A percentile compares a stretch with the other conserved stretches of the same genome.
Conservation (phyloP, 2,329 filamentous ascomycete genomes). For the Venturia nashicola region DNA sequence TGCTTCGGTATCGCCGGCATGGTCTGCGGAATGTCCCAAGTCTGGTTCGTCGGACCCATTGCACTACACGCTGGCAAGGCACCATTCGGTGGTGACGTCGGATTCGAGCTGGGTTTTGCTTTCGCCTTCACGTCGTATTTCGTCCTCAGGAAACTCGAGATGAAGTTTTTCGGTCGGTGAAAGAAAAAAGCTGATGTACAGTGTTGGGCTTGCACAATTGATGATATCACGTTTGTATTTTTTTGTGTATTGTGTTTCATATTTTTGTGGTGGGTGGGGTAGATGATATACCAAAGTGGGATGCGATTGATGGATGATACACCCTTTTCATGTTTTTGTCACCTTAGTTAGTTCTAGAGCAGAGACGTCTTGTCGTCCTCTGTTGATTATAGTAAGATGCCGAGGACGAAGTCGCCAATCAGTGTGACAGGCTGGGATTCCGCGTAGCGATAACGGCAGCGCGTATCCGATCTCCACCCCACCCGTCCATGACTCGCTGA, state of each 20-base stretch:
- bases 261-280: not conserved
- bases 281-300: not conserved
- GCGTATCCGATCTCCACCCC: not conserved
- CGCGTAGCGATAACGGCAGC: not conserved
- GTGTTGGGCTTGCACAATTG: not conserved
- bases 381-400: not conserved
- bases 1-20: slow-evolving; percentile 52
- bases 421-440: not conserved
- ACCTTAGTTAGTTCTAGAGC: too few species aligned
- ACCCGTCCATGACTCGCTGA: too few species aligned
- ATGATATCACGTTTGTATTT: not conserved
- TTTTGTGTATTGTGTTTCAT: not conserved
- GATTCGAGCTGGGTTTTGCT: slow-evolving; percentile 54
- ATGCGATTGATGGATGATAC: not conserved
- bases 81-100: slow-evolving; percentile 44
- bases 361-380: not conserved
- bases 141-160: slow-evolving; percentile 37
- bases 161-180: slow-evolving; percentile 30
- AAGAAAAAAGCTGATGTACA: slow-evolving; percentile 13
- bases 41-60: slow-evolving; percentile 55
- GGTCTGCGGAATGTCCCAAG: slow-evolving; percentile 57
- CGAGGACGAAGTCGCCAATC: not conserved
- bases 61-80: slow-evolving; percentile 43
- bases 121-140: slow-evolving; percentile 44
- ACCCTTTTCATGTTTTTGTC: not conserved